These are phyloP conservation scores for Cercospora janseana DNA, from an alignment of 2,329 filamentous ascomycete genomes.

Conservation along the genomic window DNA sequence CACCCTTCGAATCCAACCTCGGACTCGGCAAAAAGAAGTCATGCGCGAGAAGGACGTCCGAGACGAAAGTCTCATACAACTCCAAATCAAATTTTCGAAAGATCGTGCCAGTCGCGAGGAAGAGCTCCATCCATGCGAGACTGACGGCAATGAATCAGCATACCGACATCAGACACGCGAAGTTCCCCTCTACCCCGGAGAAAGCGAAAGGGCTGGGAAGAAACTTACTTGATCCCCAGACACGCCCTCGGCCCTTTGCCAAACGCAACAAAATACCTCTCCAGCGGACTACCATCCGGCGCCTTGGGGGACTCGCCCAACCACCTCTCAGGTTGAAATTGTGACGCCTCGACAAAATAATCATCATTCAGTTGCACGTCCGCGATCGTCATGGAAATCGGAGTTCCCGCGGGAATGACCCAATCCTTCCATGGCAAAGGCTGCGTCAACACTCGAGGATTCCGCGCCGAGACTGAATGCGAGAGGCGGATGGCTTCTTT, in stretches of 20 bases:
- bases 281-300: slow-evolving; percentile 20
- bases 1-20: slow-evolving; percentile 27
- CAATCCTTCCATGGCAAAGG: slow-evolving; percentile 21
- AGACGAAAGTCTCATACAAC: slow-evolving; percentile 23
- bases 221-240: slow-evolving; percentile 31
- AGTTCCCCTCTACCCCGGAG: slow-evolving; percentile 9
- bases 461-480: slow-evolving; percentile 23
- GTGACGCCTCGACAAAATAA: slow-evolving; percentile 35
- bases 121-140: slow-evolving; percentile 32
- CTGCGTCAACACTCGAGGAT: slow-evolving; percentile 24
- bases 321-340: slow-evolving; percentile 40
- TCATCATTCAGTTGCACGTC: slow-evolving; percentile 37
- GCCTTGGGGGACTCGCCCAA: slow-evolving; percentile 28
- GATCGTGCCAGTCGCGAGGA: slow-evolving; percentile 24
- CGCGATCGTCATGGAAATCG: slow-evolving; percentile 35
- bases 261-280: slow-evolving; percentile 42
- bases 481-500: slow-evolving; percentile 26
- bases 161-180: too few species aligned
- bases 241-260: slow-evolving; percentile 37
- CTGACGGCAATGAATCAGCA: slow-evolving; percentile 5
- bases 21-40: slow-evolving; percentile 27
- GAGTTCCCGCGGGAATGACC: slow-evolving; percentile 29
- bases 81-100: slow-evolving; percentile 27
- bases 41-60: slow-evolving; percentile 23
- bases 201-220: background rate